A percentile compares a stretch with the other conserved stretches of the same genome.
Conservation (phyloP, 129 eudicot genomes). For the Flaveria ramosissima region DNA sequence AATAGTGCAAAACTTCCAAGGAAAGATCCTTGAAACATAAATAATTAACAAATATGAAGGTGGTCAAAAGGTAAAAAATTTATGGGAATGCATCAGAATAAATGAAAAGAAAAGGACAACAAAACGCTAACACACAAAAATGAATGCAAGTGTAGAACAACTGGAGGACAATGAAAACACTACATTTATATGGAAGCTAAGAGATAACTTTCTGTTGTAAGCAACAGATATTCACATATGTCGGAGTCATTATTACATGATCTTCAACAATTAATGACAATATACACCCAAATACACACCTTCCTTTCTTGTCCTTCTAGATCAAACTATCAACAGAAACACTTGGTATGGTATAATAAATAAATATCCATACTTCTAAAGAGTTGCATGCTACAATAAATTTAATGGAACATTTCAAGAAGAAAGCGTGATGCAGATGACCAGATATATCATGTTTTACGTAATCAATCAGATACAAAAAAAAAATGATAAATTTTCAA, state of each 20-base stretch:
- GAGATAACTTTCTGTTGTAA: not conserved
- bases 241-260: conserved; percentile 9
- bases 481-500: not conserved
- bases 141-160: not conserved
- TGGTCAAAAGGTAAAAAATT: not conserved
- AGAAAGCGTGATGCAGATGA: no score
- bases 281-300: conserved; percentile 13
- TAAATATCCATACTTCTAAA: not conserved
- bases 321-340: not conserved
- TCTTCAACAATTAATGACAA: not conserved
- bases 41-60: not conserved
- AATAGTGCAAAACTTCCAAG: not conserved
- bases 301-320: conserved; percentile 4
- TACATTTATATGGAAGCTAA: no score
- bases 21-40: conserved; percentile 1
- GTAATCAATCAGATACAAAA: not conserved
- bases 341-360: not conserved
- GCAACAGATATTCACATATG: conserved; percentile 27
- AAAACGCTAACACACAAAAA: not conserved
- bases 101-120: no score
- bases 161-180: not conserved
- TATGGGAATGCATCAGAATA: not conserved
- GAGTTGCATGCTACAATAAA: no score
- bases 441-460: not conserved
- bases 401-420: no score